Evolutionary conservation across 2,329 filamentous ascomycete species (phyloP).

Genomic region (Ophiostoma ulmi): DNA sequence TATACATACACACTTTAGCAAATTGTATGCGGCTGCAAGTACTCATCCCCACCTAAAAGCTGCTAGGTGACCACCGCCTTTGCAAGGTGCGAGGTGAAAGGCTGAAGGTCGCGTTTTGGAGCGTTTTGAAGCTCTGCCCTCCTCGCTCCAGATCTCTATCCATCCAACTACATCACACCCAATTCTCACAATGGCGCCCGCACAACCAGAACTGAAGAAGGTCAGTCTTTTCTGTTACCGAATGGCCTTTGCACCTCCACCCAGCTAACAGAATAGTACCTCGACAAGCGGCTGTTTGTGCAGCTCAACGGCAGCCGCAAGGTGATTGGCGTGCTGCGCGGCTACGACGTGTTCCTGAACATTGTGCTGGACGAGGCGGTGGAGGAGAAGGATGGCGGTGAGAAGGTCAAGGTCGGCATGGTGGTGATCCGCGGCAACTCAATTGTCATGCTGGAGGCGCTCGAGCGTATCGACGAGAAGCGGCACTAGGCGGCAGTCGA

Average conservation of each 20-base stretch:
- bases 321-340: constrained; percentile 87
- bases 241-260: no score
- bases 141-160: constrained; percentile 23
- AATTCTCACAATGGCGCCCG: constrained; percentile 77
- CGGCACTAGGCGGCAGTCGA: constrained; percentile 18
- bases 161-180: constrained; percentile 11
- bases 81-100: background rate
- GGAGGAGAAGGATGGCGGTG: constrained; percentile 86
- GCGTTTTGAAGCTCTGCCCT: constrained; percentile 10
- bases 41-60: constrained; percentile 13
- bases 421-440: constrained; percentile 97
- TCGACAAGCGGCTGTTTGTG: constrained; percentile 97
- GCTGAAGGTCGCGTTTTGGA: background rate
- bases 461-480: constrained; percentile 56
- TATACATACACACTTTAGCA: background rate
- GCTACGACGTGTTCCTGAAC: constrained; percentile 98
- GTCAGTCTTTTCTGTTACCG: constrained; percentile 42
- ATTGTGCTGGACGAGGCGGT: constrained; percentile 95
- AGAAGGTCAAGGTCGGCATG: constrained; percentile 88
- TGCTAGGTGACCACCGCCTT: constrained; percentile 16
- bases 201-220: constrained; percentile 98
- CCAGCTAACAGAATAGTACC: constrained; percentile 59
- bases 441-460: constrained; percentile 91
- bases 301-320: constrained; percentile 97
- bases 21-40: background rate